Evolutionary conservation across 257 asterid genomes (phyloP).

Genomic region (Solanum pimpinellifolium): DNA sequence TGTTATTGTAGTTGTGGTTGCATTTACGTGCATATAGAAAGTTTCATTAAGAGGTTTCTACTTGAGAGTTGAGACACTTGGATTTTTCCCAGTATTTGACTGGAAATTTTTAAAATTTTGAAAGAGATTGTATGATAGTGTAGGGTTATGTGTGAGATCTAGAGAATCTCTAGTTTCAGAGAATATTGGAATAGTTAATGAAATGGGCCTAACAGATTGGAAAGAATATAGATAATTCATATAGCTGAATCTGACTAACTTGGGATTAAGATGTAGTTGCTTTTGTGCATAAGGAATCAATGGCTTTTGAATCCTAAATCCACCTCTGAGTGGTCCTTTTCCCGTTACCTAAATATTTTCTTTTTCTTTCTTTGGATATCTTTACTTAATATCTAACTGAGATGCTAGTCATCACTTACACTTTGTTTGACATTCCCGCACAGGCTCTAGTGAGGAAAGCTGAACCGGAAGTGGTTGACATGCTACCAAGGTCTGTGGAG

Average conservation of each 20-base stretch:
- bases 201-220: background rate
- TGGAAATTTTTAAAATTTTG: background rate
- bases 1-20: background rate
- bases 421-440: background rate
- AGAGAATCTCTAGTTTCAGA: background rate
- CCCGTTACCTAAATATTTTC: background rate
- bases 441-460: conserved; percentile 86
- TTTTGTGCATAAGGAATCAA: background rate
- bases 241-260: background rate
- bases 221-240: background rate
- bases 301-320: background rate
- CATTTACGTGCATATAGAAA: background rate
- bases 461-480: conserved; percentile 61
- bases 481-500: conserved; percentile 90
- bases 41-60: background rate
- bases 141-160: background rate
- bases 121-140: background rate
- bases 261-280: background rate
- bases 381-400: background rate
- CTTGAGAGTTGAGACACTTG: background rate
- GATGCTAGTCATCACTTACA: background rate
- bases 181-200: background rate
- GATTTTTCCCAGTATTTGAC: background rate
- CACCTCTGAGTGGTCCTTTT: background rate
- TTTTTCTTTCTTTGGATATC: background rate